Evolutionary conservation across 202 grass and related monocot species (phyloP), one percentile per base, ranked within the genome.

Genomic region (Bolboschoenoplectus hybrid): DNA sequence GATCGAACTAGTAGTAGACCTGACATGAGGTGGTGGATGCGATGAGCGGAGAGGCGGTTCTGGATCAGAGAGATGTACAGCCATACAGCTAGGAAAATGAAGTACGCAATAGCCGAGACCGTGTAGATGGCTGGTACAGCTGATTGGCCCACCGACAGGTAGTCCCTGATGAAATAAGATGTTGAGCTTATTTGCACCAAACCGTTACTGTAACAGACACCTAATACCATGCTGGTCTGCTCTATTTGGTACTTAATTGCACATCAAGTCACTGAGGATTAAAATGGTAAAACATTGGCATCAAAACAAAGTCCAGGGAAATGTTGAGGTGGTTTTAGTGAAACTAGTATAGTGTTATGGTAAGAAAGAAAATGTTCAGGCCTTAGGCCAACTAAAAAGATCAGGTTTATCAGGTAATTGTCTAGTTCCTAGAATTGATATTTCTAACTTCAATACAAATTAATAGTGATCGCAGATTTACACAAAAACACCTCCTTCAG

Each of bases 11-110:
- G 81, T 58, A 98, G 88, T 14, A 98, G 91, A 13, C 87, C 88
- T 45, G 93, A 78, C 96, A 98, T 98, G 87, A 98, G 91, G 82
- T 98, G 91, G 86, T 98, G 96, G 90, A 98, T 98, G 80, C 90
- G 91, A 82, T 94, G 91, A 17, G 87, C 84, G 4, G 90, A 88
- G 63, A 91, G 88, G 44, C 96, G 91, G 87, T 81, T 89, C 85
- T 89, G 88, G 90, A 94, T 40, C 56, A 98, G 89, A 61, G 88
- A 90, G 82, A 95, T 2, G 74, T 93, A 93, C 40, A 93, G 89
- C 96, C 96, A 98, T 1, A 11, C 87, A 65, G 58, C 90, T 46
- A 92, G 50, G 91, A 98, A 95, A 76, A 40, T 39, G 68, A 92
- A 85, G 80, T 98, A 98, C 73, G 87, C 83, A 78, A 92, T 39